Base-by-base conservation (phyloP, 192 early-diverging fungal species). In the Coemansia brasiliensis region DNA sequence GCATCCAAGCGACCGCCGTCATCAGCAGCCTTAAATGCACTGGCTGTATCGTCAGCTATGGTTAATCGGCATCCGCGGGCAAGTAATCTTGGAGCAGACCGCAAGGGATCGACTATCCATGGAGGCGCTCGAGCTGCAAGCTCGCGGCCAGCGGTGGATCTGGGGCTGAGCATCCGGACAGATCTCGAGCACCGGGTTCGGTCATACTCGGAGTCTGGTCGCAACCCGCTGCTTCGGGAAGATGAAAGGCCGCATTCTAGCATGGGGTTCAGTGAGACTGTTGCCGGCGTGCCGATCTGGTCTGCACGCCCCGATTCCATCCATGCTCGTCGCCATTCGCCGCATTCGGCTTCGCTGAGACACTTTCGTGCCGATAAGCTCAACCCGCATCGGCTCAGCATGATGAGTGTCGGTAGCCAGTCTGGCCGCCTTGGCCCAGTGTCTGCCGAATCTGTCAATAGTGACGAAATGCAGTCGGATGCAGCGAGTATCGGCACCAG, bases 101-200 rank as follows among this genome's bases (percentile, higher is more conserved):
- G 52, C 39, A 61, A 39, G 32, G 29, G 38, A 4, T 21, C 40
- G 9, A 42, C 49, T 4, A 24, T 32, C 12, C 57, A 54, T 17
- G 35, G 16, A 22, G 50, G 39, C 20, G 27, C 45, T 9, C 52
- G 58, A 9, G 13, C 51, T 13, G 27, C 55, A 12, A 53, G 64
- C 22, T 16, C 42, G 6, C 75, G 75, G 2, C 52, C 61, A 21
- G 59, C 49, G 17, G 24, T 59, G 12, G 75, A 79, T 39, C 54
- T 79, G 32, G 75, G 75, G 8, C 69, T 79, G 52, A 65, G 50
- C 40, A 72, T 79, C 35, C 63, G 75, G 15, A 68, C 75, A 5
- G 75, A 72, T 16, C 62, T 79, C 4, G 75, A 68, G 49, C 75
- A 62, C 15, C 69, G 75, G 1, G 75, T 79, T 37, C 69, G 75